Conservation (phyloP, 169 alveolate genomes). For the Perkinsus chesapeaki region DNA sequence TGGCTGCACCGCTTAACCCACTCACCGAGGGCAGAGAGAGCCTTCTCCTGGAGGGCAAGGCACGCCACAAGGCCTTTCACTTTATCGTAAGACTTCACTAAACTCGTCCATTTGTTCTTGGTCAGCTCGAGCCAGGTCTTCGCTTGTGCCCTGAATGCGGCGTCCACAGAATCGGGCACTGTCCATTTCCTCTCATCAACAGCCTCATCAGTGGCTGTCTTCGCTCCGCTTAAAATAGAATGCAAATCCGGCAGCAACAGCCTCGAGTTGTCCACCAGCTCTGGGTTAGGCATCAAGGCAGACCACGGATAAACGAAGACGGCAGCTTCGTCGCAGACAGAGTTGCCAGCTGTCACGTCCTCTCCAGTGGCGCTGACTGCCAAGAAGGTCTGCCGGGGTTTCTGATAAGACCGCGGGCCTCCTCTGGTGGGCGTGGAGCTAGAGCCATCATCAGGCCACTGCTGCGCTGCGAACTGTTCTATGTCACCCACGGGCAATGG, state of each 20-base stretch:
- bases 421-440: not conserved
- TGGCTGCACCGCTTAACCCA: not conserved
- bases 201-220: not conserved
- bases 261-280: not conserved
- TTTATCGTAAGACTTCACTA: not conserved
- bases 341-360: not conserved
- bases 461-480: not conserved
- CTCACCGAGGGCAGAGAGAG: not conserved
- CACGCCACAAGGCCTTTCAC: not conserved
- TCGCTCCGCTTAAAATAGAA: not conserved
- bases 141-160: not conserved
- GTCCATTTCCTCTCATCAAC: not conserved
- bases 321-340: not conserved
- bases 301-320: not conserved
- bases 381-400: not conserved
- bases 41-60: not conserved
- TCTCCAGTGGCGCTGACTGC: not conserved
- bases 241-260: not conserved
- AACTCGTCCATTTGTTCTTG: not conserved
- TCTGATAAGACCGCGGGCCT: not conserved
- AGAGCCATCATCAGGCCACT: not conserved
- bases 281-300: not conserved
- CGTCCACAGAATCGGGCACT: not conserved
- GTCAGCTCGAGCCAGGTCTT: not conserved
- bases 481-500: not conserved